These are phyloP conservation scores for Spizellomyces punctatus DNA, from an alignment of 192 early-diverging fungal species.

Conservation along the genomic window DNA sequence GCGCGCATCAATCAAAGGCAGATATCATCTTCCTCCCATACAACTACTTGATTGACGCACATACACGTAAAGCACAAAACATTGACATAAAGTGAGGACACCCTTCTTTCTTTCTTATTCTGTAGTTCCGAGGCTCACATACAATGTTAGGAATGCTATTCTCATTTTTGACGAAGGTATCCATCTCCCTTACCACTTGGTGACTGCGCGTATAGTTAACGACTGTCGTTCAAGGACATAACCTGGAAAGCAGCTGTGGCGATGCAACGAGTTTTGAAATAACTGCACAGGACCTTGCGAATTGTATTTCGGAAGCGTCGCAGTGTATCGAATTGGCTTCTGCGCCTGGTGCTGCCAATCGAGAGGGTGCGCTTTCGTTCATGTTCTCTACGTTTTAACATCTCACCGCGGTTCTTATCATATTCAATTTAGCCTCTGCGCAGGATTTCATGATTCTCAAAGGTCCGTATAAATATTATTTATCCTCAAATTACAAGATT, in stretches of 20 bases:
- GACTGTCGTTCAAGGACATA: slow-evolving; percentile 34
- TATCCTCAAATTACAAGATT: too few species aligned
- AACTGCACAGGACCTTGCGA: not conserved
- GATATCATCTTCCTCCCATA: slow-evolving; percentile 69
- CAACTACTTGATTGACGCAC: slow-evolving; percentile 63
- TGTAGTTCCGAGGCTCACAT: not conserved
- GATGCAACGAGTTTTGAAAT: slow-evolving; percentile 28
- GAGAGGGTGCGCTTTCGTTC: too few species aligned
- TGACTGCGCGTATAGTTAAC: not conserved
- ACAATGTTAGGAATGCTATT: slow-evolving; percentile 41
- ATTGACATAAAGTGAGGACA: slow-evolving; percentile 47
- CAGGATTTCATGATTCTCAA: too few species aligned
- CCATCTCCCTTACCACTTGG: slow-evolving; percentile 9
- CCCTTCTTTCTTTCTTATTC: not conserved
- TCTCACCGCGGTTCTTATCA: too few species aligned
- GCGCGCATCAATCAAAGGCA: slow-evolving; percentile 39
- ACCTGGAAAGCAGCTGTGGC: slow-evolving; percentile 29
- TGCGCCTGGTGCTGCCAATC: too few species aligned
- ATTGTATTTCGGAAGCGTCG: slow-evolving; percentile 6
- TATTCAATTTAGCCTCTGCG: too few species aligned
- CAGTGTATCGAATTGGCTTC: not conserved
- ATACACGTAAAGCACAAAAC: slow-evolving; percentile 52
- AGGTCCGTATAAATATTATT: too few species aligned
- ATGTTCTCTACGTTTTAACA: too few species aligned
- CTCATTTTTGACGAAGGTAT: slow-evolving; percentile 68